Evolutionary conservation across 257 asterid genomes (phyloP).

Genomic region (Gardenia jasminoides): DNA sequence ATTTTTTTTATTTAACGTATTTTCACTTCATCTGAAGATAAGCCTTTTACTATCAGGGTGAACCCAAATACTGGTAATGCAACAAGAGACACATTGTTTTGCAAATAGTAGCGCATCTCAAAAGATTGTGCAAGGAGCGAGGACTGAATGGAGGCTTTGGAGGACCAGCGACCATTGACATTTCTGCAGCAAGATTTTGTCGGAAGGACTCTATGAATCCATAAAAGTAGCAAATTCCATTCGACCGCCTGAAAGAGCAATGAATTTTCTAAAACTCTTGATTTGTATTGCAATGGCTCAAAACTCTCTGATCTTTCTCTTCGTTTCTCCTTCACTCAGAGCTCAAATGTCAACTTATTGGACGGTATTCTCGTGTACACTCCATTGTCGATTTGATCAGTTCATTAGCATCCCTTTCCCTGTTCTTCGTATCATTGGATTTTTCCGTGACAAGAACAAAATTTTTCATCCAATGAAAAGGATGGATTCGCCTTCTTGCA

Average conservation of each 20-base stretch:
- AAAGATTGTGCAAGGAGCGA: background rate
- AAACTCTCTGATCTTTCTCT: no score
- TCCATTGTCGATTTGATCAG: background rate
- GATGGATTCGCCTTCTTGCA: background rate
- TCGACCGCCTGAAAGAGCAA: no score
- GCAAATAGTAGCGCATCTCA: constrained; percentile 37
- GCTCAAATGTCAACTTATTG: no score
- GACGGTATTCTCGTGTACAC: background rate
- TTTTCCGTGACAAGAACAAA: background rate
- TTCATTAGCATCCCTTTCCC: background rate
- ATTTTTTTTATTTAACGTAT: background rate
- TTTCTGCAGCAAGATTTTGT: background rate
- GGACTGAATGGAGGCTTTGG: background rate
- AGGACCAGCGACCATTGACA: background rate
- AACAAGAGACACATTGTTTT: constrained; percentile 79
- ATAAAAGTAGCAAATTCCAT: no score
- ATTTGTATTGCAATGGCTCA: background rate
- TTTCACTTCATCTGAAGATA: background rate
- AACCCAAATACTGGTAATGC: constrained; percentile 86
- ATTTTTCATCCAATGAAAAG: background rate
- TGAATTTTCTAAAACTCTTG: background rate
- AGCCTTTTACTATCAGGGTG: constrained; percentile 44
- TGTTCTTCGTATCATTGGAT: background rate
- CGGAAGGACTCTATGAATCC: background rate
- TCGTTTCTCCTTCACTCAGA: background rate